These are phyloP conservation scores for Amphirosellinia nigrospora DNA, from an alignment of 495 filamentous ascomycete genomes.

Conservation along the genomic window DNA sequence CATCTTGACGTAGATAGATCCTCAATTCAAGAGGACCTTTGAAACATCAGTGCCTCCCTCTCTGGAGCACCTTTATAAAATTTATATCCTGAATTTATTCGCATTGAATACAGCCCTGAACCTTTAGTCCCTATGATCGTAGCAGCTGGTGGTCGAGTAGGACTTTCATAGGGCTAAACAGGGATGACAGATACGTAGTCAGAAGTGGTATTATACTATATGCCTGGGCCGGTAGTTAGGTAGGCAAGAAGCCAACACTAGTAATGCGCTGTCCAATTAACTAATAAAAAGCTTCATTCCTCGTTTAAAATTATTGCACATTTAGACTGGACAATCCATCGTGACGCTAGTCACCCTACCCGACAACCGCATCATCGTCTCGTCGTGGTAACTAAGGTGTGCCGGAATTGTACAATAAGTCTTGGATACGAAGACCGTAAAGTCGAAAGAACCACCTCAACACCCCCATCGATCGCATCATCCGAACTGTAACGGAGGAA, in stretches of 20 bases:
- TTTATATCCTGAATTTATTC: no score
- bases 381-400: conserved; percentile 13
- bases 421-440: conserved; percentile 1
- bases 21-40: neutral
- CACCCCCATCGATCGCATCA: neutral
- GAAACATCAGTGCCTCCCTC: neutral
- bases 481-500: neutral
- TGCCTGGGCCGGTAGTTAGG: neutral
- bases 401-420: conserved; percentile 15
- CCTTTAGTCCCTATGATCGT: neutral
- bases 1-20: neutral
- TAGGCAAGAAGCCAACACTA: neutral
- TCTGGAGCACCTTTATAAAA: no score
- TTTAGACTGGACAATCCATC: conserved; percentile 9
- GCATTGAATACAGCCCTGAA: neutral
- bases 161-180: neutral
- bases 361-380: conserved; percentile 16
- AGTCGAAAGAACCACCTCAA: neutral
- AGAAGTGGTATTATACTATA: neutral
- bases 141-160: neutral
- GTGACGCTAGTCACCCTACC: conserved; percentile 9
- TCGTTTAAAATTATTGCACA: conserved; percentile 22
- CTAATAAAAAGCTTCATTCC: conserved; percentile 21
- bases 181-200: neutral
- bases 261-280: neutral